Percentiles rank a stretch among this genome's conserved stretches.
These are phyloP conservation scores for Ceriops tagal DNA, from an alignment of 345 rosid genomes.

Conservation along the genomic window DNA sequence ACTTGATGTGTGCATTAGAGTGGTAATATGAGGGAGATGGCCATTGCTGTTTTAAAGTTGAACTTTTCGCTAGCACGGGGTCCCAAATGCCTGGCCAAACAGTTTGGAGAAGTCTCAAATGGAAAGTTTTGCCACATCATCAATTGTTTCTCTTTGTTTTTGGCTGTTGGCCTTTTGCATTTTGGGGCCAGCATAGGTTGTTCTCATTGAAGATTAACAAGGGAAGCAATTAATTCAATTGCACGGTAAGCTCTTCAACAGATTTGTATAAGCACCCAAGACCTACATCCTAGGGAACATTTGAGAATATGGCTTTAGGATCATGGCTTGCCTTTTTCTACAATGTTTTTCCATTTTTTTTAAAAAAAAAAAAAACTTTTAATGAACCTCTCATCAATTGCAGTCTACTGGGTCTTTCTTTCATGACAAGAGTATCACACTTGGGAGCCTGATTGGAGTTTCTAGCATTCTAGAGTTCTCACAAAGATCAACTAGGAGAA, in stretches of 20 bases:
- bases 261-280: no score
- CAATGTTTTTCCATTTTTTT: no score
- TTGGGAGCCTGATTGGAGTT: slow-evolving; percentile 75
- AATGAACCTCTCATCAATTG: slow-evolving; percentile 4
- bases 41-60: neutral
- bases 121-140: no score
- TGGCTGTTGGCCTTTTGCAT: no score
- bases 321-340: neutral
- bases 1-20: slow-evolving; percentile 8
- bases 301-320: neutral
- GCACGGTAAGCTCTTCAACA: no score
- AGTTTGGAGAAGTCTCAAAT: neutral
- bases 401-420: slow-evolving; percentile 84
- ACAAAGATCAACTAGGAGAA: slow-evolving; percentile 52
- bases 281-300: no score
- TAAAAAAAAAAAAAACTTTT: neutral
- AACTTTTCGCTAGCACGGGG: neutral
- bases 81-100: slow-evolving; percentile 1
- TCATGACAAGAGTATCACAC: slow-evolving; percentile 64
- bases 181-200: no score
- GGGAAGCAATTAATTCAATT: no score
- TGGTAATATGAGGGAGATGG: slow-evolving; percentile 8
- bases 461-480: slow-evolving; percentile 61
- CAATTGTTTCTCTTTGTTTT: no score
- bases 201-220: no score